Base-by-base conservation (phyloP, 345 rosid genomes). In the Gossypium sturtianum region DNA sequence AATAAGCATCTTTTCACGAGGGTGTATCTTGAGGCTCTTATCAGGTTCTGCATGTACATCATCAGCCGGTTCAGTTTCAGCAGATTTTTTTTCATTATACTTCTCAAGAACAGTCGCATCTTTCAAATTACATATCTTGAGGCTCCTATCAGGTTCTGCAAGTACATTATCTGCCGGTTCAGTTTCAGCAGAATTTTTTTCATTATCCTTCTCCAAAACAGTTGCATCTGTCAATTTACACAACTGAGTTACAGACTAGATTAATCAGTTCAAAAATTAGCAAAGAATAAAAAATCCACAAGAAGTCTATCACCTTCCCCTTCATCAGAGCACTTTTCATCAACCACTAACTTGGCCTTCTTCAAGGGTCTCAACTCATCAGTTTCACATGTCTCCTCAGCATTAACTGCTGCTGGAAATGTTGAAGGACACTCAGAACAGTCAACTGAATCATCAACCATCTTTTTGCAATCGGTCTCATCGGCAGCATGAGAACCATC, bases 1-100 rank as follows among this genome's bases (percentile, higher is more conserved):
- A 79, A 95, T 86, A 45, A 90, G 86, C 90, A 88, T 94, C 87
- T 82, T 93, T 77, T 95, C 98, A 44, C 97, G 93, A 38, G 86
- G 86, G 65, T 93, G 96, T 47, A 78, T 60, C 82, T 89, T 90
- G 61, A 89, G 86, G 79, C 89, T 83, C 70, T 56, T 64, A 56
- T 89, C 93, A 75, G 87, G 83, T 78, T 90, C 96, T 48, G 67
- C 53, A 44, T 65, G 53, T 68, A 72, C 34, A 79, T 70, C 78
- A 65, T 82, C 86, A 45, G 49, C 65, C 38, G 59, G 74, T 65
- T 86, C 79, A 20, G 70, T 58, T 81, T 75, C 67, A 54, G 61
- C 69, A 76, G 53, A n/a, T 66, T 77, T 12, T 69, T 52, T 56
- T 61, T 74, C 86, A 12, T 66, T 54, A 66, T 72, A 79, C 71